Evolutionary conservation across 495 filamentous ascomycete genomes (phyloP).

Genomic region (Neurospora pannonica): DNA sequence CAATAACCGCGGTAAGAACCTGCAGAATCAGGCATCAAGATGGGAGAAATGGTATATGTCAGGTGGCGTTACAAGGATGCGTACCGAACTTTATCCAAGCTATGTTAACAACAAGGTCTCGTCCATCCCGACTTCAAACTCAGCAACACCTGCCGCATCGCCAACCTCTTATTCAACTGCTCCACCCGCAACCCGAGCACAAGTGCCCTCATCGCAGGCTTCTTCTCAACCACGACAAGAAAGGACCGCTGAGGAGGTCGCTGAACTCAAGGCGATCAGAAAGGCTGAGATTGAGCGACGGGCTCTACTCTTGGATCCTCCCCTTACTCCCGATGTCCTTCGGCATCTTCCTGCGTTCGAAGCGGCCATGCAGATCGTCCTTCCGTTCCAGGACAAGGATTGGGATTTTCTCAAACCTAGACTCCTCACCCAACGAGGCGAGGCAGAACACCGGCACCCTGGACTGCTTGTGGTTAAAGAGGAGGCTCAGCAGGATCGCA

Average conservation of each 20-base stretch:
- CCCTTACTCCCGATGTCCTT: slow-evolving; percentile 47
- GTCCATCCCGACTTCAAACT: not conserved
- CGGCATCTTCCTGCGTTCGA: slow-evolving; percentile 60
- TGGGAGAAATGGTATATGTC: slow-evolving; percentile 63
- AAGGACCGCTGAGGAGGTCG: slow-evolving; percentile 35
- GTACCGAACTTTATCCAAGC: slow-evolving; percentile 20
- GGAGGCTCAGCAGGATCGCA: slow-evolving; percentile 30
- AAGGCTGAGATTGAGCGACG: slow-evolving; percentile 59
- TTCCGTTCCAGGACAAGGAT: slow-evolving; percentile 50
- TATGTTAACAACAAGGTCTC: not conserved
- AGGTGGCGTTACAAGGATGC: slow-evolving; percentile 35
- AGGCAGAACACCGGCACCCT: slow-evolving; percentile 45
- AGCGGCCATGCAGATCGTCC: slow-evolving; percentile 56
- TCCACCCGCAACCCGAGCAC: slow-evolving; percentile 1
- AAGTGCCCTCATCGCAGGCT: not conserved
- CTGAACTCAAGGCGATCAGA: slow-evolving; percentile 48
- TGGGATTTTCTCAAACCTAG: slow-evolving; percentile 59
- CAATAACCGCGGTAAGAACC: slow-evolving; percentile 45
- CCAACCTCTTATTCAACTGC: not conserved
- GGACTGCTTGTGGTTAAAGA: slow-evolving; percentile 28
- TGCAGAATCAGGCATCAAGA: slow-evolving; percentile 46
- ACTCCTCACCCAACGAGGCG: slow-evolving; percentile 51
- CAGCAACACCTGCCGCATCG: not conserved
- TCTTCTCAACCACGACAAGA: slow-evolving; percentile 16
- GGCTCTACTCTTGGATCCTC: slow-evolving; percentile 51